Evolutionary conservation across 2,329 filamentous ascomycete species (phyloP).

Genomic region (Colletotrichum tamarilloi): DNA sequence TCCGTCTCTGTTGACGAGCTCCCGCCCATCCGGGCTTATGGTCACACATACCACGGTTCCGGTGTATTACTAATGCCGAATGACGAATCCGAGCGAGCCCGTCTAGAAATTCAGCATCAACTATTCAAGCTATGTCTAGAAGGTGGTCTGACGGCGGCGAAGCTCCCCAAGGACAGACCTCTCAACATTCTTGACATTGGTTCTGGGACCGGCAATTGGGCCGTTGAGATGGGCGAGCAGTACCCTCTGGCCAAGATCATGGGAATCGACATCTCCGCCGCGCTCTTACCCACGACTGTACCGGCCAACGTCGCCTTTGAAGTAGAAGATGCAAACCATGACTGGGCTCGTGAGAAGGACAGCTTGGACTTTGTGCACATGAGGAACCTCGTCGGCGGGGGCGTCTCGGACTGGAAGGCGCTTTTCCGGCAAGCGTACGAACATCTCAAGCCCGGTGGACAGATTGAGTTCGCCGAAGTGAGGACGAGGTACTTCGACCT

Average conservation of each 20-base stretch:
- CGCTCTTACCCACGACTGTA: conserved; percentile 55
- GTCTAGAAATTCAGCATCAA: conserved; percentile 46
- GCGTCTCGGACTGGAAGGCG: conserved; percentile 53
- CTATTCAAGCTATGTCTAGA: conserved; percentile 49
- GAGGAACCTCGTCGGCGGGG: conserved; percentile 56
- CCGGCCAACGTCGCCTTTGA: conserved; percentile 70
- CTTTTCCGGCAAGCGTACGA: conserved; percentile 49
- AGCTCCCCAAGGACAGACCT: conserved; percentile 40
- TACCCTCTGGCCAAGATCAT: conserved; percentile 53
- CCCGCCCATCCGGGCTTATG: conserved; percentile 47
- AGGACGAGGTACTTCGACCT: conserved; percentile 53
- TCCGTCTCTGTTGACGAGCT: conserved; percentile 46
- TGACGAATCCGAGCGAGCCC: conserved; percentile 46
- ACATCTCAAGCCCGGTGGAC: conserved; percentile 56
- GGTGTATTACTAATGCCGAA: conserved; percentile 48
- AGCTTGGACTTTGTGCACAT: conserved; percentile 56
- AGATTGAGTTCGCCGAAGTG: conserved; percentile 57
- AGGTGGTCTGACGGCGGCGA: conserved; percentile 45
- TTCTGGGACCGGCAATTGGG: conserved; percentile 55
- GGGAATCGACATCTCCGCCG: conserved; percentile 54
- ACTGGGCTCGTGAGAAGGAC: conserved; percentile 46
- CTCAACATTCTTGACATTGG: conserved; percentile 54
- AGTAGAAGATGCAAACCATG: conserved; percentile 67
- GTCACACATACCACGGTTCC: conserved; percentile 50
- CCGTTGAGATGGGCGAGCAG: conserved; percentile 53